A percentile compares a stretch with the other conserved stretches of the same genome.
Evolutionary conservation across 768 basidiomycete species (phyloP).

Genomic region (Mycena galericulata): DNA sequence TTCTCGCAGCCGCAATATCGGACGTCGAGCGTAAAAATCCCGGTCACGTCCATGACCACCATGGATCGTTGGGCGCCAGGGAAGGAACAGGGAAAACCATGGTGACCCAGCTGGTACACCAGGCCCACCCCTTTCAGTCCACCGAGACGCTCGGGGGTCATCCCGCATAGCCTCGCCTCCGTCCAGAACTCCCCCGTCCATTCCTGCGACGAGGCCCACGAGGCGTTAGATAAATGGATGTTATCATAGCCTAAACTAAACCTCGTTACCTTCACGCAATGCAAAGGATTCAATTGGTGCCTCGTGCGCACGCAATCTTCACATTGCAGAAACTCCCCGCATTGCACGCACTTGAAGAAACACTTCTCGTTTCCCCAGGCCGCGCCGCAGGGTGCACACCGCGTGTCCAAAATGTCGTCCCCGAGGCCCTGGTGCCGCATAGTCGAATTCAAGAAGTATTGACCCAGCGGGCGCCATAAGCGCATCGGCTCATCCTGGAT

Average conservation of each 20-base stretch:
- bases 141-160: constrained; percentile 21
- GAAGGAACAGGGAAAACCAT: no score
- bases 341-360: constrained; percentile 8
- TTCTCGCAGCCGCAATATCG: no score
- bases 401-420: not conserved
- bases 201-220: no score
- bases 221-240: not conserved
- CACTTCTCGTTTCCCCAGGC: not conserved
- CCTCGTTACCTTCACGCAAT: not conserved
- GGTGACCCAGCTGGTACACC: no score
- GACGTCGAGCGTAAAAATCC: no score
- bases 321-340: constrained; percentile 14
- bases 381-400: not conserved
- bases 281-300: not conserved
- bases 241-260: not conserved
- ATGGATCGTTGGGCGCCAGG: no score
- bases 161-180: not conserved
- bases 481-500: constrained; percentile 16
- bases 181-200: constrained; percentile 29
- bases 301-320: not conserved
- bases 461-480: not conserved
- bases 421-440: not conserved
- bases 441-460: not conserved
- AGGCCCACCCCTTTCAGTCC: constrained; percentile 24
- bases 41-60: no score